A percentile compares a stretch with the other conserved stretches of the same genome.
These are phyloP conservation scores for Colletotrichum karsti DNA, from an alignment of 2,329 filamentous ascomycete species.

Conservation along the genomic window DNA sequence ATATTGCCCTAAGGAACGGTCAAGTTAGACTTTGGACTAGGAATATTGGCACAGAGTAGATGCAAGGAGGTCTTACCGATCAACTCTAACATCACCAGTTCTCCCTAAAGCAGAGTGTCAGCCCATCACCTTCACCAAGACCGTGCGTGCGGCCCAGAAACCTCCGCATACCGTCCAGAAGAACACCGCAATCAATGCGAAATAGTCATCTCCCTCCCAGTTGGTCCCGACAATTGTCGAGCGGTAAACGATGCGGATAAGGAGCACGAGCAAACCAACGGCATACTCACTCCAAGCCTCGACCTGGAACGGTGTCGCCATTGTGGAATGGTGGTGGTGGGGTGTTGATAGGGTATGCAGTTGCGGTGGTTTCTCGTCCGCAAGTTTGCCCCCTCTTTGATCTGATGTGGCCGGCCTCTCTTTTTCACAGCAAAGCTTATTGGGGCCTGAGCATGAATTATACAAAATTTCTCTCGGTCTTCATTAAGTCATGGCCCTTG, in stretches of 20 bases:
- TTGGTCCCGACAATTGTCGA: conserved; percentile 47
- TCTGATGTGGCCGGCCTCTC: neutral
- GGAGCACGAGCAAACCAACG: conserved; percentile 45
- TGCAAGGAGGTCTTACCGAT: conserved; percentile 1
- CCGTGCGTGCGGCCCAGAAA: neutral
- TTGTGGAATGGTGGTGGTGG: conserved; percentile 24
- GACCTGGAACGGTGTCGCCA: conserved; percentile 49
- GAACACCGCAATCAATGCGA: conserved; percentile 43
- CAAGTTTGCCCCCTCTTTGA: conserved; percentile 7
- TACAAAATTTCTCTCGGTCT: neutral
- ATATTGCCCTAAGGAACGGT: conserved; percentile 34
- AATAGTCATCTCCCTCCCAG: conserved; percentile 53
- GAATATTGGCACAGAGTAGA: neutral
- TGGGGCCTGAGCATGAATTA: conserved; percentile 5
- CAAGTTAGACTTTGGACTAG: neutral
- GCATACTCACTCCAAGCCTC: conserved; percentile 55
- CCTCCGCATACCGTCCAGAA: conserved; percentile 45
- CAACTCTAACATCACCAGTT: conserved; percentile 15
- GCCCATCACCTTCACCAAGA: neutral
- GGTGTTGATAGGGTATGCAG: conserved; percentile 6
- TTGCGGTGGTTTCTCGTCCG: conserved; percentile 24
- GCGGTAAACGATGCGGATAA: conserved; percentile 47
- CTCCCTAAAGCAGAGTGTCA: neutral
- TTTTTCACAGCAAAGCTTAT: neutral
- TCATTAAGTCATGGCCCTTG: neutral